Evolutionary conservation across 257 asterid species (phyloP).

Genomic region (Petunia axillaris): DNA sequence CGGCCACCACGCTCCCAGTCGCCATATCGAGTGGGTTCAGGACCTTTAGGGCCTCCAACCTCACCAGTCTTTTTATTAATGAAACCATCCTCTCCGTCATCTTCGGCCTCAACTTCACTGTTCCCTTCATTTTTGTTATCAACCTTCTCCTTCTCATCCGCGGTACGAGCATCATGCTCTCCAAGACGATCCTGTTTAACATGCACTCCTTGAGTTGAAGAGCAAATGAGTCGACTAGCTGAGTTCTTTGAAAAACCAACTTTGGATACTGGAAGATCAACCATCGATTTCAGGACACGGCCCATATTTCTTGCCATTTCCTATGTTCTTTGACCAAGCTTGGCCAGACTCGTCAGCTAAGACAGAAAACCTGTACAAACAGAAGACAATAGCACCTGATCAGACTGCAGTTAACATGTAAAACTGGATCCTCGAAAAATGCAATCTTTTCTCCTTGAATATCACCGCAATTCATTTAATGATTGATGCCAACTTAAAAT

Average conservation of each 20-base stretch:
- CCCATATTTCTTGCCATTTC: constrained; percentile 61
- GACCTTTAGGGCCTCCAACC: constrained; percentile 87
- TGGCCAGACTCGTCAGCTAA: neutral
- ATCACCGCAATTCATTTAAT: neutral
- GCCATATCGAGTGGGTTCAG: constrained; percentile 90
- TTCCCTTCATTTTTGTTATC: constrained; percentile 32
- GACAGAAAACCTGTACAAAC: constrained; percentile 9
- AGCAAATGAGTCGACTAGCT: constrained; percentile 45
- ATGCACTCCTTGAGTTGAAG: constrained; percentile 51
- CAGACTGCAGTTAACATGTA: constrained; percentile 13
- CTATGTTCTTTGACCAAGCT: neutral
- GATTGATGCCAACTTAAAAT: constrained; percentile 10
- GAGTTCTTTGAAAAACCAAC: constrained; percentile 27
- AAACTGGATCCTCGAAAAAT: constrained; percentile 1
- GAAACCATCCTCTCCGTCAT: constrained; percentile 29
- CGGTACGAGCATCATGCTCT: constrained; percentile 14
- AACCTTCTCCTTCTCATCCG: constrained; percentile 37
- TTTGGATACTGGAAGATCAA: constrained; percentile 39
- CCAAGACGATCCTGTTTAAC: constrained; percentile 26
- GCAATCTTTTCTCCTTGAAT: neutral
- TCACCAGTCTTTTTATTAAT: constrained; percentile 66
- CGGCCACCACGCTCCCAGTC: constrained; percentile 94
- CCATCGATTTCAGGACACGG: constrained; percentile 43
- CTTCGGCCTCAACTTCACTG: constrained; percentile 32
- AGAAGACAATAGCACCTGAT: neutral